Evolutionary conservation across 139 green algal genomes (phyloP), one percentile per base, ranked within the genome.

Genomic region (Picochlorum costavermella): DNA sequence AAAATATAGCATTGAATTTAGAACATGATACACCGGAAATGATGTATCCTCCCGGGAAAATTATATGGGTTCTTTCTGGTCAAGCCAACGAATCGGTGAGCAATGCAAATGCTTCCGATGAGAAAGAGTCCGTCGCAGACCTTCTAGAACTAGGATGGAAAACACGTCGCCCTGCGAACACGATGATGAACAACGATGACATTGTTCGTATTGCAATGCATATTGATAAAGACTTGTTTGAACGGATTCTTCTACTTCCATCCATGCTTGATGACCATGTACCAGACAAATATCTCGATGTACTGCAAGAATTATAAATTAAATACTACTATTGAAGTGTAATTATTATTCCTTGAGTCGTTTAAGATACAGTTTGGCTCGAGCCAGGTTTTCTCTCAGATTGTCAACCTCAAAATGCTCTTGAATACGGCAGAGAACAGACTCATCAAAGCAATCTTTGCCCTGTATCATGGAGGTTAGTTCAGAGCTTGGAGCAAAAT

Each of bases 181-280:
- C 14, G 6, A 16, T 33, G n/a, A 0, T 6, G 1, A 55, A 51
- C 17, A 2, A 1, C 9, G 12, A 16, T 29, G 36, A 12, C 3
- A 56, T 26, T 9, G 6, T 36, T 3, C 31, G 72, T 14, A 49
- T 69, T 11, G 59, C 72, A 8, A 33, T 70, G 12, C 69, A 83
- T 12, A 76, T 75, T 0, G 61, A 71, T 12, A 40, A 61, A n/a
- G 25, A 37, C 3, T 49, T 28, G 8, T 83, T 83, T 60, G 69
- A 70, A 28, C 61, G 74, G 12, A 40, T 83, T 33, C 48, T 83
- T 31, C 25, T 83, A 4, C 33, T 72, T 50, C 63, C 70, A 11
- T 76, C 82, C 11, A 71, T 69, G 16, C 40, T 83, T 20, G 40
- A 58, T 9, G 66, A 83, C 30, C 77, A 83, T 68, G 29, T 83